phyloP scores from a whole-genome alignment of 331 rosid species.

The Stylosanthes scabra region DNA sequence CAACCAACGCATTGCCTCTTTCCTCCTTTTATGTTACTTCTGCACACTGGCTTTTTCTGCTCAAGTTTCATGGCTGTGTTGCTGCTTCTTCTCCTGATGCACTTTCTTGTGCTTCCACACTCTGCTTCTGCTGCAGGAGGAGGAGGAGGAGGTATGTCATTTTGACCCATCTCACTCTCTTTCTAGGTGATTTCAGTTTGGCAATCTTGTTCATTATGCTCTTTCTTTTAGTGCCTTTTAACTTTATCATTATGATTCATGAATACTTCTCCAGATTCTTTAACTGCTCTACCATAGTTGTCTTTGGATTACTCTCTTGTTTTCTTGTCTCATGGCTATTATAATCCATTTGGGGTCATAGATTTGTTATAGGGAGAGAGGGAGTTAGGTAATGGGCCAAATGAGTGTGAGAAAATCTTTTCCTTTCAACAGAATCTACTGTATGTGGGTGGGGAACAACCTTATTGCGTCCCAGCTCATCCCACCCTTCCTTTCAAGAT shows the following conservation, averaged over 20 bases:
- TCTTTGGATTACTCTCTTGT: neutral
- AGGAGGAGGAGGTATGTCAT: conserved; percentile 30
- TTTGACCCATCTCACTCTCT: neutral
- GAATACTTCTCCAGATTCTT: neutral
- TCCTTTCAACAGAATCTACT: conserved; percentile 38
- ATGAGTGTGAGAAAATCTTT: conserved; percentile 29
- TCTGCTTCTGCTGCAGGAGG: conserved; percentile 41
- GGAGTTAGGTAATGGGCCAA: neutral
- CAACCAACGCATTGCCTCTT: neutral
- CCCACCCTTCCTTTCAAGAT: conserved; percentile 28
- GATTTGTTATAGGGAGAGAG: neutral
- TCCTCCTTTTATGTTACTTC: conserved; percentile 27
- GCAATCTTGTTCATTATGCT: no score
- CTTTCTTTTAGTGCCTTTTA: conserved; percentile 13
- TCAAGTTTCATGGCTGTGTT: conserved; percentile 53
- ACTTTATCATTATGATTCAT: no score
- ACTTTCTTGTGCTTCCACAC: conserved; percentile 44
- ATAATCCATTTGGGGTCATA: neutral
- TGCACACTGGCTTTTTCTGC: neutral
- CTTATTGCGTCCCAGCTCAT: conserved; percentile 71
- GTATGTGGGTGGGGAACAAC: conserved; percentile 43
- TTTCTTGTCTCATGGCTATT: neutral
- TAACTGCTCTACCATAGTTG: neutral
- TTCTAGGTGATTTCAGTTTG: no score
- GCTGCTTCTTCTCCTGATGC: conserved; percentile 49